Percentiles rank a stretch among this genome's conserved stretches.
phyloP scores from a whole-genome alignment of 768 basidiomycete genomes.

The Pulveroboletus frians region DNA sequence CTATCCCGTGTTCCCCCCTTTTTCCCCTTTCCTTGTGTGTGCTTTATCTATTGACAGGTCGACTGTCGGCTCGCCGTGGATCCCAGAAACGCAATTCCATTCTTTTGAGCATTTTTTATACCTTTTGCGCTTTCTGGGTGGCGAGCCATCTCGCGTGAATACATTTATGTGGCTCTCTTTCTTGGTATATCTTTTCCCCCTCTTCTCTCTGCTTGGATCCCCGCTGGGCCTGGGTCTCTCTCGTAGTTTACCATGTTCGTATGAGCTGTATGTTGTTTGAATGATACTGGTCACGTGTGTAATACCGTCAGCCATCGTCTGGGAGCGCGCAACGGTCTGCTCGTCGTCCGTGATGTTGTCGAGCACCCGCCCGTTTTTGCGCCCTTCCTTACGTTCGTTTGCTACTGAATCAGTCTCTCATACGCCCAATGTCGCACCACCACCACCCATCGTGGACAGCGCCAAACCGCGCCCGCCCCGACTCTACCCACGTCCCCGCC shows the following conservation, averaged over 20 bases:
- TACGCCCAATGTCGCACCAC: constrained; percentile 26
- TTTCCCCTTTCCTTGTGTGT: constrained; percentile 5
- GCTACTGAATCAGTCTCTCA: constrained; percentile 26
- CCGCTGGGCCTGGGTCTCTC: constrained; percentile 14
- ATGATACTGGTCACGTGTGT: constrained; percentile 10
- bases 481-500: constrained; percentile 42
- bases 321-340: background rate
- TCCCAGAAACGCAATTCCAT: constrained; percentile 14
- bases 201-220: constrained; percentile 6
- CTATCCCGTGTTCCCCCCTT: background rate
- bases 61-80: constrained; percentile 4
- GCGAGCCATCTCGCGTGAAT: constrained; percentile 4
- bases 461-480: constrained; percentile 31
- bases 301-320: background rate
- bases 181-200: constrained; percentile 1
- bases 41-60: constrained; percentile 16
- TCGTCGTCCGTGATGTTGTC: constrained; percentile 24
- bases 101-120: constrained; percentile 11
- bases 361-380: constrained; percentile 10
- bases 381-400: constrained; percentile 18
- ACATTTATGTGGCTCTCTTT: constrained; percentile 12
- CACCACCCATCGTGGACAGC: constrained; percentile 27
- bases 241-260: background rate
- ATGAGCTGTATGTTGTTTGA: constrained; percentile 1
- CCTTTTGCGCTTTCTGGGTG: constrained; percentile 18